phyloP scores from a whole-genome alignment of 2,329 filamentous ascomycete species.

The Trichoderma oligosporum region DNA sequence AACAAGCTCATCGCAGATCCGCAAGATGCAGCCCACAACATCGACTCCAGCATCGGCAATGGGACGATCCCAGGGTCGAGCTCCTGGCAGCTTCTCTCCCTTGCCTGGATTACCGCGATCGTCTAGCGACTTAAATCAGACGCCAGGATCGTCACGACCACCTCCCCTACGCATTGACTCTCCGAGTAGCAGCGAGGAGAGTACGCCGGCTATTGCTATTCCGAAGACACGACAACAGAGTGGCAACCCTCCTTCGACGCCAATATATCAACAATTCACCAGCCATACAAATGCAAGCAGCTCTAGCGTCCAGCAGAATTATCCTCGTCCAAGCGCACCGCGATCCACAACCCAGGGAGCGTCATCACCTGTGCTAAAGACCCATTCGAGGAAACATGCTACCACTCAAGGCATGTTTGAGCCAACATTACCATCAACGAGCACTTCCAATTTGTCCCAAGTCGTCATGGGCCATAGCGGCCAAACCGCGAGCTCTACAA shows the following conservation, averaged over 20 bases:
- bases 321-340: constrained; percentile 50
- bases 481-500: constrained; percentile 39
- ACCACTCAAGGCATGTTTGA: constrained; percentile 75
- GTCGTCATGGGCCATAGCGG: constrained; percentile 43
- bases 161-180: constrained; percentile 36
- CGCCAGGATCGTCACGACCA: constrained; percentile 29
- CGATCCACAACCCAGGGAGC: constrained; percentile 31
- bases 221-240: constrained; percentile 44
- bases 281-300: constrained; percentile 47
- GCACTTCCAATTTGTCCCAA: constrained; percentile 52
- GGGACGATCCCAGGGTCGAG: constrained; percentile 42
- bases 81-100: constrained; percentile 56
- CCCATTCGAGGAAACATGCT: constrained; percentile 62
- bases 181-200: constrained; percentile 29
- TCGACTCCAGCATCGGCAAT: constrained; percentile 20
- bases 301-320: constrained; percentile 50
- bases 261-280: constrained; percentile 48
- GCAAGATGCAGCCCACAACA: constrained; percentile 45
- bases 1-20: constrained; percentile 32
- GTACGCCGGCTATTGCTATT: constrained; percentile 39
- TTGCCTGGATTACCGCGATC: constrained; percentile 38
- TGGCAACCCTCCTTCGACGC: constrained; percentile 39
- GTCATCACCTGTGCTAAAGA: constrained; percentile 34
- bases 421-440: constrained; percentile 63
- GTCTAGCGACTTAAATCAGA: constrained; percentile 27